Conservation (phyloP, 164 flowering plant genomes). For the Saururus chinensis region DNA sequence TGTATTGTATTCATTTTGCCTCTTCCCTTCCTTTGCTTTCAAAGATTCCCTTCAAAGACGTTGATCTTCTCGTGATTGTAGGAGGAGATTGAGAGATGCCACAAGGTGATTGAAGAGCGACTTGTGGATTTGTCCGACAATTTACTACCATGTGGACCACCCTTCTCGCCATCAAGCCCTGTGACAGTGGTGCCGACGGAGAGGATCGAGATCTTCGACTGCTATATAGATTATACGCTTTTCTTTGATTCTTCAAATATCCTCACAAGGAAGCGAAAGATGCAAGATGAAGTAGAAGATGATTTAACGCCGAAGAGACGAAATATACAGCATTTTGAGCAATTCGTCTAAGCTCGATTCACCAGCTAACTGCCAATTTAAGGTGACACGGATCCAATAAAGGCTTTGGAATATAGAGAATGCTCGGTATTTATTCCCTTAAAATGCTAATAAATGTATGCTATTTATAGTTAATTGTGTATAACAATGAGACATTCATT, state of each 20-base stretch:
- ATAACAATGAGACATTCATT: too few relatives aligned
- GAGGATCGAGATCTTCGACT: constrained; percentile 7
- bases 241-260: constrained; percentile 6
- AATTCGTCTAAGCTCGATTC: background rate
- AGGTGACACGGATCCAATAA: too few relatives aligned
- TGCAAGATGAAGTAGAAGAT: background rate
- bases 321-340: background rate
- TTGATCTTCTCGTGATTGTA: constrained; percentile 5
- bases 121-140: constrained; percentile 13
- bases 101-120: constrained; percentile 24
- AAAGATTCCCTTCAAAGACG: too few relatives aligned
- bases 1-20: too few relatives aligned
- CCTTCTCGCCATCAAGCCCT: constrained; percentile 41
- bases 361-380: background rate
- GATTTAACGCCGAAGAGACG: background rate
- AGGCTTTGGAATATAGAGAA: too few relatives aligned
- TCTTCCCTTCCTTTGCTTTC: too few relatives aligned
- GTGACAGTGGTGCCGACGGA: constrained; percentile 29
- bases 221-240: constrained; percentile 15
- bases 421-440: too few relatives aligned
- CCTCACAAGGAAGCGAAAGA: constrained; percentile 19
- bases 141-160: constrained; percentile 3
- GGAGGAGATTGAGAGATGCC: constrained; percentile 33
- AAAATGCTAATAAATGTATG: too few relatives aligned
- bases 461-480: too few relatives aligned